A percentile compares a stretch with the other conserved stretches of the same genome.
Conservation (phyloP, 164 flowering plant genomes). For the Liquidambar formosana region DNA sequence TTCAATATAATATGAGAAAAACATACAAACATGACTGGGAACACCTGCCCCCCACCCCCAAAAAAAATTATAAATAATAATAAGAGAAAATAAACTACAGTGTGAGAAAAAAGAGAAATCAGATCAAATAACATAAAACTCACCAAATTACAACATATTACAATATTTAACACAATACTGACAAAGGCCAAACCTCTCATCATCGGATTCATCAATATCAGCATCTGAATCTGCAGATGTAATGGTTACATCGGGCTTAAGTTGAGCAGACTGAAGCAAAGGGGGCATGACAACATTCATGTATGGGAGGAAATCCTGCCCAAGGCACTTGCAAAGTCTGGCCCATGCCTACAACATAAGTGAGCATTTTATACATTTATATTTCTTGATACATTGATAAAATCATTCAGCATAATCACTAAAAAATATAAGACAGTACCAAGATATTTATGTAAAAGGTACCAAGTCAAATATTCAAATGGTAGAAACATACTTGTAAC, state of each 20-base stretch:
- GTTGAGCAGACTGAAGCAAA: constrained; percentile 91
- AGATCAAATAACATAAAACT: too few species aligned
- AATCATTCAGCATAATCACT: not conserved
- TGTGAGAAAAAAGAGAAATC: too few species aligned
- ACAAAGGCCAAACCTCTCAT: constrained; percentile 64
- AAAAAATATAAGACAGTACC: not conserved
- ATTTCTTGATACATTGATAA: too few species aligned
- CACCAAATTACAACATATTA: too few species aligned
- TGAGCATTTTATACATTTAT: not conserved
- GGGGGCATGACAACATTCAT: constrained; percentile 99
- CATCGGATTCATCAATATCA: constrained; percentile 89
- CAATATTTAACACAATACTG: too few species aligned
- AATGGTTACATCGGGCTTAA: constrained; percentile 94
- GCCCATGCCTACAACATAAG: constrained; percentile 83
- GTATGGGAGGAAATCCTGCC: constrained; percentile 97
- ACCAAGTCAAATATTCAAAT: not conserved
- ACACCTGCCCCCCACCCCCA: too few species aligned
- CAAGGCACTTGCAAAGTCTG: constrained; percentile 95
- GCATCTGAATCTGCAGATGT: constrained; percentile 95
- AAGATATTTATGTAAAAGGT: not conserved
- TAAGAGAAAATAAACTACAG: too few species aligned
- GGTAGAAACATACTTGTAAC: not conserved
- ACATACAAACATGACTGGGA: too few species aligned
- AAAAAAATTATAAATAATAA: too few species aligned
- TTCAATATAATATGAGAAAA: too few species aligned